Evolutionary conservation across 2,329 filamentous ascomycete species (phyloP).

Genomic region (Fusarium burgessii): DNA sequence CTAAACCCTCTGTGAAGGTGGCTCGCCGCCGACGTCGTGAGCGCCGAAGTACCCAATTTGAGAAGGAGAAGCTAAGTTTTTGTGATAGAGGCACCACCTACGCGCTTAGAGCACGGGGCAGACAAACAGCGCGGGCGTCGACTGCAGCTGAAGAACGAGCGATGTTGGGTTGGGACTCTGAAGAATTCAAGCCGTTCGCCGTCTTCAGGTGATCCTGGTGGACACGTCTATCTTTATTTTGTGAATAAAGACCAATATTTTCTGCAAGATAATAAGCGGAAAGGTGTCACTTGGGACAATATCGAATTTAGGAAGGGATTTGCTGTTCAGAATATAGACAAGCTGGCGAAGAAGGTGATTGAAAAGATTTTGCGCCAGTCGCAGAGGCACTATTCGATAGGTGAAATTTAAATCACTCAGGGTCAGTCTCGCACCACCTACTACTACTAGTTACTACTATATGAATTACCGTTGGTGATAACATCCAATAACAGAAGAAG

Average conservation of each 20-base stretch:
- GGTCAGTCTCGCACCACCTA: no score
- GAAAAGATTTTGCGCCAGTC: neutral
- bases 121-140: neutral
- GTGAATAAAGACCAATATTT: neutral
- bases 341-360: neutral
- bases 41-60: neutral
- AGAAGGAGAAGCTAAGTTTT: neutral
- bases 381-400: neutral
- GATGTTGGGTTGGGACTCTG: neutral
- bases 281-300: neutral
- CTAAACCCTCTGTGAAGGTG: neutral
- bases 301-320: neutral
- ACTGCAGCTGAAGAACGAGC: neutral
- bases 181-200: neutral
- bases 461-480: no score
- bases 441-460: no score
- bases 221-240: neutral
- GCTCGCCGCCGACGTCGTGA: neutral
- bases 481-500: neutral
- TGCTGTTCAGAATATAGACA: neutral
- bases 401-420: no score
- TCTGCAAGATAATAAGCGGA: neutral
- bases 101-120: neutral
- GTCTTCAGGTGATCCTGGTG: neutral
- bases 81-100: neutral